Base-by-base conservation (phyloP, 2,329 filamentous ascomycete species). In the Aspergillus glaucus region DNA sequence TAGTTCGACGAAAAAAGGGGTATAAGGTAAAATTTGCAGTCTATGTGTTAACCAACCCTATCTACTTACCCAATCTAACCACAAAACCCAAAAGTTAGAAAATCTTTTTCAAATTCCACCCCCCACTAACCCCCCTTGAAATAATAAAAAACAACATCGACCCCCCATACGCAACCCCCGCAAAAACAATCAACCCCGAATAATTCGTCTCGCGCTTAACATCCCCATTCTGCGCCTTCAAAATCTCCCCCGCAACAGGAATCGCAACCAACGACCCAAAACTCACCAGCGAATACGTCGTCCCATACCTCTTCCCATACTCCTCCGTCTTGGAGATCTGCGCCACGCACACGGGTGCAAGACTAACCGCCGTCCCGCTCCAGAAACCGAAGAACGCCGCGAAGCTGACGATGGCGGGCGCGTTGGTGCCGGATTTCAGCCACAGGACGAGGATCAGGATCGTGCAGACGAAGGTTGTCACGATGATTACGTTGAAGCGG, bases 281-380 rank as follows among this genome's bases (percentile, higher is more conserved):
- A 39, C 57, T 59, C 6, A 52, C 58, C 19, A 62, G 54, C 6
- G 57, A 65, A 44, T 52, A 66, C 14, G 53, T 55, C 17, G 63
- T 71, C 1, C 65, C 62, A 37, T 64, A 69, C n/a, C 68, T 62
- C 21, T 63, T 62, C 0, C 70, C 69, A 56, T 75, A 75, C 26
- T 70, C 61, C 22, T 66, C 59, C 1, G 67, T 70, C 2, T 58
- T 53, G 49, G 74, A 77, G 6, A 78, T 62, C 54, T 77, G 73
- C 1, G 72, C 72, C 2, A 78, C 62, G 46, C 74, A 77, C 0
- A 71, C 62, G 0, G 69, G 70, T 3, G 63, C 65, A 45, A 72
- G 42, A 28, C 62, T 66, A 28, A 71, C 62, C 17, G 67, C 68
- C 2, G 61, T 61, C 3, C 69, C 70, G 22, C 61, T 63, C 30